Conservation (phyloP, 2,329 filamentous ascomycete genomes). For the Diaporthe capsici region DNA sequence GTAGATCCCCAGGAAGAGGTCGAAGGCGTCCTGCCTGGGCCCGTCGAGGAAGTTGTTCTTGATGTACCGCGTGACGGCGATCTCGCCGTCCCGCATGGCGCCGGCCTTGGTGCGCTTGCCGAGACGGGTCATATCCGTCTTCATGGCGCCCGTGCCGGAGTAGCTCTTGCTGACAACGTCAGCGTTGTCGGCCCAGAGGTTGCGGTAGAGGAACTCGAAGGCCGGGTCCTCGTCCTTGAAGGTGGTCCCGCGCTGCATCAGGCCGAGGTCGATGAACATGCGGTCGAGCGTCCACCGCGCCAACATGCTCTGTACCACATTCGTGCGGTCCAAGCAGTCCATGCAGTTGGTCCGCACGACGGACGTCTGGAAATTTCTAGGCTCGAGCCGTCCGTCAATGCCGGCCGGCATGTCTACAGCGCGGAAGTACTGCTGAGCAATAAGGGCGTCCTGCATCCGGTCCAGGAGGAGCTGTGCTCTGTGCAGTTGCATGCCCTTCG, state of each 20-base stretch:
- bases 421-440: conserved; percentile 91
- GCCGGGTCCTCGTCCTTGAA: conserved; percentile 82
- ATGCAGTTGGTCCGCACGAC: conserved; percentile 99
- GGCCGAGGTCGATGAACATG: conserved; percentile 87
- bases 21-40: conserved; percentile 93
- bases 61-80: conserved; percentile 90
- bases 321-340: conserved; percentile 98
- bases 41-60: conserved; percentile 97
- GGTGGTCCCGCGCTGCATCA: conserved; percentile 81
- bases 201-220: conserved; percentile 94
- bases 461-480: conserved; percentile 90
- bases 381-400: conserved; percentile 79
- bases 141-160: conserved; percentile 95
- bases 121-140: conserved; percentile 97
- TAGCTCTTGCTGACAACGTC: conserved; percentile 95
- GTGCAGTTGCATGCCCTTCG: conserved; percentile 94
- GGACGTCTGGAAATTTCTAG: conserved; percentile 84
- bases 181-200: conserved; percentile 98
- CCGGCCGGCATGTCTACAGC: conserved; percentile 87
- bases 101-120: conserved; percentile 89
- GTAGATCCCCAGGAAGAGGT: conserved; percentile 92
- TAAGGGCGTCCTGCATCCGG: conserved; percentile 81
- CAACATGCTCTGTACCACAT: conserved; percentile 98
- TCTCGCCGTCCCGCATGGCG: conserved; percentile 86
- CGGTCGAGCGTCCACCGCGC: conserved; percentile 90